Base-by-base conservation (phyloP, 768 basidiomycete species). In the Boletus tomentosulus region DNA sequence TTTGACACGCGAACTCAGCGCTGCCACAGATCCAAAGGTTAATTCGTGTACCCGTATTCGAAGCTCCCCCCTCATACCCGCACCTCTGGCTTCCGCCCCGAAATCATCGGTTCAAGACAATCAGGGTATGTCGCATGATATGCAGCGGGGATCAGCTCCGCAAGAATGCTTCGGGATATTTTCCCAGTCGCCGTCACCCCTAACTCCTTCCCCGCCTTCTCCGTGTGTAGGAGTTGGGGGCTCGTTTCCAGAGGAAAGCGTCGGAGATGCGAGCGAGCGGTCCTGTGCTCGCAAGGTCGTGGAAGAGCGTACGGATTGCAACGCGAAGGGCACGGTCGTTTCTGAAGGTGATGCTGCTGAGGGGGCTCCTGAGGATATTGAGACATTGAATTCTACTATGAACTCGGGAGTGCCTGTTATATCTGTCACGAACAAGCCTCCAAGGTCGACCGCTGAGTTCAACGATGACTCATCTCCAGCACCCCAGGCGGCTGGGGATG, bases 171-270 rank as follows among this genome's bases (percentile, higher is more conserved):
- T 45, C 3, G 43, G 25, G 25, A n/a, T 8, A 6, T 1, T 25
- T 31, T 37, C 51, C 4, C 28, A 16, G 33, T 16, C 24, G 6
- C 5, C n/a, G 16, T 46, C 46, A 4, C 46, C 53, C 13, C n/a
- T 48, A 45, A 64, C 54, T 6, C 55, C 58, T 6, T 37, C 50
- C 0, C 7, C 48, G 15, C 46, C 28, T 42, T 54, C 48, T 4
- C 53, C 57, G 10, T 34, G 1, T 2, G 3, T 44, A 6, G 31
- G 7, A 28, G 13, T 8, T n/a, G 48, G 19, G n/a, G 2, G 38
- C 16, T 28, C 25, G 47, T 19, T 22, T 47, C 10, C 6, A 6
- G 43, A 45, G 33, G 24, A 43, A 34, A 27, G 19, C 33, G 10
- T 22, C 11, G 19, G 6, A 10, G 31, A 25, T 27, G 15, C 7